Base-by-base conservation (phyloP, 805 yeast species). In the Blastobotrys muscicola region DNA sequence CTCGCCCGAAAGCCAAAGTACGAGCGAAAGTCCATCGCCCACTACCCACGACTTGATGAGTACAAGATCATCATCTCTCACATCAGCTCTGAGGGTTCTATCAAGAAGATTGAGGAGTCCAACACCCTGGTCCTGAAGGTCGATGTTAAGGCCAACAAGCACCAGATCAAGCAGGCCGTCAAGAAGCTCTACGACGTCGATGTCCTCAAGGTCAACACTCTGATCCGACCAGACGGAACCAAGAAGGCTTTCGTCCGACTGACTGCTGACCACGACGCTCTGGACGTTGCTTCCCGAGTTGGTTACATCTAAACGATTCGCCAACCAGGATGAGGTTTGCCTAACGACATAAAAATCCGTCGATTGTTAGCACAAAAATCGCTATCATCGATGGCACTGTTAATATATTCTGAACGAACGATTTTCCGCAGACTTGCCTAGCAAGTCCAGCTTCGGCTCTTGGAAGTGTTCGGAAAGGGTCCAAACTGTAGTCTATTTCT, bases 221-320 rank as follows among this genome's bases (percentile, higher is more conserved):
- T 92, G 71, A 75, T 92, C 67, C 86, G 95, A 78, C 97, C 98
- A 71, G 89, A 92, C 74, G 98, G 98, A 74, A 84, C 97, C 78
- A 92, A 92, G 86, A 92, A 92, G 82, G 98, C 98, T 69, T 92
- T 83, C 81, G 90, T 92, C 70, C 86, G 94, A 79, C 84, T 92
- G 71, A 86, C 97, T 68, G 90, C 95, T 70, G 98, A 92, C 75
- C 84, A 81, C 80, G 98, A 92, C 76, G 97, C 97, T 72, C 84
- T 92, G 70, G 98, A 92, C 72, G 87, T 92, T 72, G 98, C 98
- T 71, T 89, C 89, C 95, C 86, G 92, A 78, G 92, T 90, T 69
- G 98, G 98, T 76, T 89, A 87, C 94, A 82, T 90, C 73, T 90
- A 79, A 84, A 41, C 41, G 34, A 43, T 29, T 33, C 26, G 26